phyloP scores from a whole-genome alignment of 2,329 filamentous ascomycete species.

The Karstenula rhodostoma region DNA sequence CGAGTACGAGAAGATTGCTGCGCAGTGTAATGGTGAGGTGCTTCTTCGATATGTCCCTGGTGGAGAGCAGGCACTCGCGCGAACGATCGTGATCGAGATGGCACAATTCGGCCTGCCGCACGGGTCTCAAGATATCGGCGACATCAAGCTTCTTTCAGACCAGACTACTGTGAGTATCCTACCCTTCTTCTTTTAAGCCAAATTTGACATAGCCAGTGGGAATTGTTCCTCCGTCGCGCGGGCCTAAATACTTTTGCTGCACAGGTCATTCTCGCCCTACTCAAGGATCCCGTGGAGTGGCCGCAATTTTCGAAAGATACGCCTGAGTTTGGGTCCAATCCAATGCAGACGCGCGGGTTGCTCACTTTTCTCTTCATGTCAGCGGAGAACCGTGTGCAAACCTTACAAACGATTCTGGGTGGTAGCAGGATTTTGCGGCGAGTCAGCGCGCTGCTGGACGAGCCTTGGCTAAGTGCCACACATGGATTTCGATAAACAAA shows the following conservation, averaged over 20 bases:
- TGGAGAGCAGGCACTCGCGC: conserved; percentile 51
- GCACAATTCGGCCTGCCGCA: conserved; percentile 44
- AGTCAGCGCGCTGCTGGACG: conserved; percentile 62
- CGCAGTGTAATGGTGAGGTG: conserved; percentile 50
- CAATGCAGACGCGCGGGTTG: conserved; percentile 51
- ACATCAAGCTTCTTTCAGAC: conserved; percentile 56
- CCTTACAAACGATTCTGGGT: conserved; percentile 64
- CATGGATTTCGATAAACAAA: conserved; percentile 35
- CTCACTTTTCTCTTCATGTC: conserved; percentile 66
- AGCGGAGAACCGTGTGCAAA: conserved; percentile 55
- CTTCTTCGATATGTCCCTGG: conserved; percentile 50
- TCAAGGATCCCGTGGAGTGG: conserved; percentile 31
- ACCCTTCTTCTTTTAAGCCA: not conserved
- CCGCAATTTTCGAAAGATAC: conserved; percentile 17
- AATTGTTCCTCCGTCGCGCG: conserved; percentile 69
- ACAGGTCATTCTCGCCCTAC: conserved; percentile 64
- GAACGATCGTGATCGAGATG: conserved; percentile 44
- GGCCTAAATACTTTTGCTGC: conserved; percentile 78
- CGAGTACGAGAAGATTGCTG: conserved; percentile 61
- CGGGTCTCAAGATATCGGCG: conserved; percentile 37
- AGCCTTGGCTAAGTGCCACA: conserved; percentile 54
- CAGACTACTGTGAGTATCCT: conserved; percentile 61
- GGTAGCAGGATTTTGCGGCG: conserved; percentile 62
- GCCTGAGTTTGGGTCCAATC: not conserved
- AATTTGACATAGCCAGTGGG: conserved; percentile 58